A percentile compares a stretch with the other conserved stretches of the same genome.
Conservation (phyloP, 352 stramenopile species). For the Phytophthora constricta region DNA sequence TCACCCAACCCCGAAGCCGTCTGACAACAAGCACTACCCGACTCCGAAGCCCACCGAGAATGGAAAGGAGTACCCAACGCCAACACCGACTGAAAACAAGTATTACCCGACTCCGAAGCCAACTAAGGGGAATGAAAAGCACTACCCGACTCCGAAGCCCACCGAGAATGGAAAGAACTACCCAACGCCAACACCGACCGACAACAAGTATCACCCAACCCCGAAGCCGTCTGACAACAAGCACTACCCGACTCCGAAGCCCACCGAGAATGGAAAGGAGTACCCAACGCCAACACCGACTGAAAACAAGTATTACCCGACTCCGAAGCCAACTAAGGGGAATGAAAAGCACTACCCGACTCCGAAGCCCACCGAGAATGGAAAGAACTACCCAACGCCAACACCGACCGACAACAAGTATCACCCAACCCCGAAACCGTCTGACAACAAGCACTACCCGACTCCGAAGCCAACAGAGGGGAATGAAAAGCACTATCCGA, state of each 20-base stretch:
- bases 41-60: not conserved
- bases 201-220: conserved; percentile 5
- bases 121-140: conserved; percentile 3
- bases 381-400: conserved; percentile 4
- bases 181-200: conserved; percentile 8
- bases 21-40: not conserved
- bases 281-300: conserved; percentile 3
- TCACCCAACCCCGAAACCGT: not conserved
- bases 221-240: conserved; percentile 6
- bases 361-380: conserved; percentile 1
- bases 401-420: conserved; percentile 17
- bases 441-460: conserved; percentile 13
- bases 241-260: conserved; percentile 1
- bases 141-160: conserved; percentile 3
- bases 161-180: conserved; percentile 9
- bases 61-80: not conserved
- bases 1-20: not conserved
- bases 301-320: conserved; percentile 7
- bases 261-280: conserved; percentile 1
- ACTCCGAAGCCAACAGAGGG: not conserved
- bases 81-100: conserved; percentile 10
- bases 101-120: conserved; percentile 11
- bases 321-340: conserved; percentile 14
- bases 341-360: conserved; percentile 7
- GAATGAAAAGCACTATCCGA: conserved; percentile 4